Evolutionary conservation across 148 eudicot species (phyloP), one percentile per base, ranked within the genome.

Genomic region (Cornus kousa): DNA sequence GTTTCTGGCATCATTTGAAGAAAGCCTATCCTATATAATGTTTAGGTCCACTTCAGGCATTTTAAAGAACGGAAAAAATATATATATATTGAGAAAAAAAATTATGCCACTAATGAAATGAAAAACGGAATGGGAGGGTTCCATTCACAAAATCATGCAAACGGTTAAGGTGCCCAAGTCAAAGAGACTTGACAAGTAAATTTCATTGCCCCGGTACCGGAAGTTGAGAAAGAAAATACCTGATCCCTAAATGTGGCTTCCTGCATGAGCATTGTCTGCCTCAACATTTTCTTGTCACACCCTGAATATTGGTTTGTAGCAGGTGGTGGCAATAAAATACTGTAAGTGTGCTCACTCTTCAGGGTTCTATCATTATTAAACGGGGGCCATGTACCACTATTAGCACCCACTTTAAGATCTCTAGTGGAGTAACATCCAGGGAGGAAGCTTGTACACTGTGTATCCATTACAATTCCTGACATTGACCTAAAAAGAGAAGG

Each of bases 161-260:
- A 37, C 48, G 33, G 14, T 28, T 48, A 72, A 53, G 23, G 66
- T 50, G 3, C 40, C 43, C 17, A 17, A 28, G 40, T 53, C 13
- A 12, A 57, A 11, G 48, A n/a, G 37, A 59, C 35, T 23, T 20
- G 11, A 57, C 24, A 60, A 31, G 13, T 10, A 20, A 53, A 11
- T 2, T 22, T 74, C 23, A 74, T 8, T 50, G 5, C 4, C 40
- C 16, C 65, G 7, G 32, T 4, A 72, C 46, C 14, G 39, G 16
- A 74, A 35, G 12, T 24, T 70, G 67, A 72, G 24, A 64, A 31
- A 39, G 33, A 65, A 31, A 33, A 55, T 80, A 89, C 92, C 92
- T 89, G 92, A 82, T 84, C 88, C 86, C 79, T 85, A 82, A 89
- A 89, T 28, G 86, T 80, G 68, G 62, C 82, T 59, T 91, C 92